phyloP scores from a whole-genome alignment of 768 basidiomycete species.

The Austroboletus eburneus region DNA sequence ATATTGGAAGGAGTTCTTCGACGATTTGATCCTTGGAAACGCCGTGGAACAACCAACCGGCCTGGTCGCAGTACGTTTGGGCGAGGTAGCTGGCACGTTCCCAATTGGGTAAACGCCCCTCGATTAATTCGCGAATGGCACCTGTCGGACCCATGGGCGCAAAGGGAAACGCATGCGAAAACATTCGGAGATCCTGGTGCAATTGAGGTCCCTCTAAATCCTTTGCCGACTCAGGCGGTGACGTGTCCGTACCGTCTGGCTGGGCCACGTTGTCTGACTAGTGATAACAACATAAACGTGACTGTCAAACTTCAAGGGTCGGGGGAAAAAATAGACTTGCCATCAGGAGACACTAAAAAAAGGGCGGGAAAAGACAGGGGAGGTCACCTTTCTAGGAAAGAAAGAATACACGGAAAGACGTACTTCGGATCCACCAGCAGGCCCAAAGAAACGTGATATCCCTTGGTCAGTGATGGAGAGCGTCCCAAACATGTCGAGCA shows the following conservation, averaged over 20 bases:
- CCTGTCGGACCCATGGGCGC: constrained; percentile 50
- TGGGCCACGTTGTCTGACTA: constrained; percentile 24
- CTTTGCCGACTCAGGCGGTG: constrained; percentile 24
- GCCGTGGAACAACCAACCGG: constrained; percentile 50
- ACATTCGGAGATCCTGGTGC: constrained; percentile 37
- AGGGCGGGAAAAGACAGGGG: not conserved
- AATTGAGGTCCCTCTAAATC: constrained; percentile 29
- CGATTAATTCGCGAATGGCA: constrained; percentile 47
- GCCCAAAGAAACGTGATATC: constrained; percentile 60
- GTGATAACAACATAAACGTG: constrained; percentile 8
- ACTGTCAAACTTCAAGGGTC: constrained; percentile 1
- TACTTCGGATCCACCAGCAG: constrained; percentile 66
- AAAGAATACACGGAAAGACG: constrained; percentile 17
- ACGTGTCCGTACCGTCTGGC: constrained; percentile 14
- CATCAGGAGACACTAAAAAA: constrained; percentile 32
- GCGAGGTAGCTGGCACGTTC: constrained; percentile 44
- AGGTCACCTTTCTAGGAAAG: constrained; percentile 6
- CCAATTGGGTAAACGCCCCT: constrained; percentile 50
- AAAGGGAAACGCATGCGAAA: constrained; percentile 62
- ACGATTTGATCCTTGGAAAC: constrained; percentile 44
- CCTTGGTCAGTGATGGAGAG: constrained; percentile 58
- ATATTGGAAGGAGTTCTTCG: constrained; percentile 37
- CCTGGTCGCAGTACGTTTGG: constrained; percentile 44
- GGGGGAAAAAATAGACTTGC: constrained; percentile 17
- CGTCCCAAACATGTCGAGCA: constrained; percentile 57